Evolutionary conservation across 441 rosid genomes (phyloP).

Genomic region (Syzygium malaccense): DNA sequence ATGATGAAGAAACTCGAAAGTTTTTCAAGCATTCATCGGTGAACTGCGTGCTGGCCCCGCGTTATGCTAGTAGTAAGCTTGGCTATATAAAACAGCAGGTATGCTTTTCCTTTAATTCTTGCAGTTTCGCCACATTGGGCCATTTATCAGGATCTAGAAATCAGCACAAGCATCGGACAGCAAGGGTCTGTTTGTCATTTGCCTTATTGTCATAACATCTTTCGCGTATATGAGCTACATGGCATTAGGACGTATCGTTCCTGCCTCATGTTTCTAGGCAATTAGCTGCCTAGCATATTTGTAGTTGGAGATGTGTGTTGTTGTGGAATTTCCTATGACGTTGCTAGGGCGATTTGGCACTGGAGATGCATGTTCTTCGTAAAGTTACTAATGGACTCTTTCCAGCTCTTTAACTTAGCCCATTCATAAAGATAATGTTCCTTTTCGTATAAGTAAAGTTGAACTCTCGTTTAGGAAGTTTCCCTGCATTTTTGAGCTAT

Average conservation of each 20-base stretch:
- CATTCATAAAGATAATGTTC: not conserved
- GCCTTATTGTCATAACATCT: not conserved
- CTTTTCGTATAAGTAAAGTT: conserved; percentile 2
- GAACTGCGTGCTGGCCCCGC: conserved; percentile 68
- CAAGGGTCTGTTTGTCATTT: not conserved
- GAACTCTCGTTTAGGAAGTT: not conserved
- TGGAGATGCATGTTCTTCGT: not conserved
- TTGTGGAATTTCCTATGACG: not conserved
- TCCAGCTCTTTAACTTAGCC: not conserved
- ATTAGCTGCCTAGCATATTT: not conserved
- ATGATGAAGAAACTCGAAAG: conserved; percentile 79
- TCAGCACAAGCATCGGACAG: not conserved
- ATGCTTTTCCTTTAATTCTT: conserved; percentile 13
- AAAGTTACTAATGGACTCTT: not conserved
- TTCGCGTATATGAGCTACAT: not conserved
- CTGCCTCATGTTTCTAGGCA: not conserved
- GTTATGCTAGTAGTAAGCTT: conserved; percentile 77
- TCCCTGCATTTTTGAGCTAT: not conserved
- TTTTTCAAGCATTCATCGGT: conserved; percentile 89
- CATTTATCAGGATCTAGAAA: not conserved
- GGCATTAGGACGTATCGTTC: not conserved
- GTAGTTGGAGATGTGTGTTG: not conserved
- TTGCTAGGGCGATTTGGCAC: not conserved
- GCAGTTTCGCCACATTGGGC: not conserved
- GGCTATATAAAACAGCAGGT: conserved; percentile 75